Base-by-base conservation (phyloP, 148 eudicot genomes). In the Cornus controversa region DNA sequence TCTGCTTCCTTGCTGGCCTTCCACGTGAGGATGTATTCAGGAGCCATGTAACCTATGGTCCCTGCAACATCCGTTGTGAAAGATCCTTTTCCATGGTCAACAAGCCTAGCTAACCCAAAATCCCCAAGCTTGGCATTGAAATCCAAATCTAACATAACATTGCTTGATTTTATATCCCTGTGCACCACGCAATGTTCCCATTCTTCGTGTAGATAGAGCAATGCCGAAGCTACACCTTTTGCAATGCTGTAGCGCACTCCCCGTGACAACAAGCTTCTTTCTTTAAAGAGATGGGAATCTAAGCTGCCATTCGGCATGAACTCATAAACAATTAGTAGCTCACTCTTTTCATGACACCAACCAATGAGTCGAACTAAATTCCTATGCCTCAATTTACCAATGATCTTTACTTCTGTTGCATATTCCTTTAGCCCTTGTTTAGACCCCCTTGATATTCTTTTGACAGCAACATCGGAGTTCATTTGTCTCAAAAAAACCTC, bases 21-120 rank as follows among this genome's bases (percentile, higher is more conserved):
- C 22, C 79, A 66, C 2, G 73, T 31, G 1, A 36, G 13, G 18
- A 77, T 6, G 69, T n/a, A 54, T 25, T 77, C 73, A 9, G 79
- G 79, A 62, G 73, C 79, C 29, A 77, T 68, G 36, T 69, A 77
- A 20, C 79, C 79, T 64, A 45, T 66, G 18, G 78, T 75, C 27
- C 78, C 71, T 24, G 71, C 45, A 71, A 67, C 67, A 10, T 45
- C 1, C 2, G 78, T 67, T 22, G 78, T 75, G 6, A 47, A 26
- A 10, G 70, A 45, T 24, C 63, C 78, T 67, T 75, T 67, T 24
- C 40, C 78, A 50, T 67, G 78, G 27, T 75, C 78, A 15, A 75
- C 65, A 22, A 75, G 62, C 47, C 62, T 75, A 3, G 78, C 78
- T 50, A 75, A 29, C 65, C 78, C 78, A 27, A 75, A 75, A 75